These are phyloP conservation scores for Pestalotiopsis sp. DNA, from an alignment of 2,329 filamentous ascomycete genomes.

Conservation along the genomic window DNA sequence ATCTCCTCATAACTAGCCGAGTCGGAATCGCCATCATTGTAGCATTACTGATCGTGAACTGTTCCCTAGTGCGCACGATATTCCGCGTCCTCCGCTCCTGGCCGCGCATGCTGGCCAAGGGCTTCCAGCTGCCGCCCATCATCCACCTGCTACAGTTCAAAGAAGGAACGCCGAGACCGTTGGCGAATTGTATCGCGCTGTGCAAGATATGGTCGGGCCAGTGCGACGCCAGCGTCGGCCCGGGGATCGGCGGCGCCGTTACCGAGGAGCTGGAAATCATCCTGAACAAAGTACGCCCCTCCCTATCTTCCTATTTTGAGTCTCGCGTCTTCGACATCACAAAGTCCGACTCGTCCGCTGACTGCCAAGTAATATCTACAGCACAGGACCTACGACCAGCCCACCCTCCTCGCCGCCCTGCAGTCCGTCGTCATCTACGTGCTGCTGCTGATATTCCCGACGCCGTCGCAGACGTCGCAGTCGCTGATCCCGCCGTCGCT, in stretches of 20 bases:
- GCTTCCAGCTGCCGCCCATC: constrained; percentile 37
- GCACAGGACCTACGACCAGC: constrained; percentile 35
- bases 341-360: neutral
- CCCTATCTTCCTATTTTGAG: neutral
- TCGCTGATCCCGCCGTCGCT: constrained; percentile 25
- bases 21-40: no score
- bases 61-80: constrained; percentile 25
- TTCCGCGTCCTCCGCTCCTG: constrained; percentile 38
- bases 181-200: constrained; percentile 38
- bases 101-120: constrained; percentile 40
- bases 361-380: constrained; percentile 13
- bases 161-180: constrained; percentile 27
- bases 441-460: constrained; percentile 40
- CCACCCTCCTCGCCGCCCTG: constrained; percentile 34
- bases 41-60: neutral
- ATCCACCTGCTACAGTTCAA: constrained; percentile 32
- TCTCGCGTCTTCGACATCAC: neutral
- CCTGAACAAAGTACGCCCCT: constrained; percentile 29
- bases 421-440: constrained; percentile 40
- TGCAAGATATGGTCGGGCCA: constrained; percentile 40
- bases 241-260: constrained; percentile 34
- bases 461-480: constrained; percentile 22
- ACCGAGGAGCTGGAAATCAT: constrained; percentile 33
- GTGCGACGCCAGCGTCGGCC: constrained; percentile 25
- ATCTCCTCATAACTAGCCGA: no score